Base-by-base conservation (phyloP, 2,329 filamentous ascomycete species). In the Juglanconis oblonga region DNA sequence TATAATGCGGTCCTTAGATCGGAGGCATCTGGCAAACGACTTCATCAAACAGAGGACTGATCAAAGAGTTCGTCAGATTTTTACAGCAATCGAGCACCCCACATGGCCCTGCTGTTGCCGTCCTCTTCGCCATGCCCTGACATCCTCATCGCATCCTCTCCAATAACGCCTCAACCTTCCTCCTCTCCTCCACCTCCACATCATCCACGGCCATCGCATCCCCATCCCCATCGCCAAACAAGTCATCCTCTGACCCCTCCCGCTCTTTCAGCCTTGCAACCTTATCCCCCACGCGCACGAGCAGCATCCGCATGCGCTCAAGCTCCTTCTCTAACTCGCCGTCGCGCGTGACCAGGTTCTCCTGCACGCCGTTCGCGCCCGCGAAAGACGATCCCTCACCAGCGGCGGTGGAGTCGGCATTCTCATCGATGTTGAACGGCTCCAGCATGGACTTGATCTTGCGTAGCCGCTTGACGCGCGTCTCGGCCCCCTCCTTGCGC, bases 301-400 rank as follows among this genome's bases (percentile, higher is more conserved):
- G 77, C 63, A 92, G 72, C 64, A 87, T 77, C 38, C 86, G 81
- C 81, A 88, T 90, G 63, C 81, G 82, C 70, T 87, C 83, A 57
- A 92, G 74, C 72, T 91, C 88, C 56, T 76, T 76, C 69, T 88
- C 87, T 9, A 92, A 71, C 52, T 86, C 81, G 1, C 87, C 85
- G 68, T 88, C 83, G 36, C 83, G 81, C 54, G 85, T 87, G 1
- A 89, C 79, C 3, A 92, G 71, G 69, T 90, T 91, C 60, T 84
- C 81, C 70, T 92, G 89, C 6, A 88, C 74, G 7, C 73, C 66
- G 64, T 72, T 64, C 65, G 73, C 65, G 67, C 72, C 38, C 3
- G 24, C 42, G 3, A 10, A 32, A 7, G 52, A 52, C 4, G 48
- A 52, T 6, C 69, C 67, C n/a, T 59, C 67, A 24, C 55, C 57